Conservation (phyloP, 306 rosid genomes). For the Vigna trinervia region DNA sequence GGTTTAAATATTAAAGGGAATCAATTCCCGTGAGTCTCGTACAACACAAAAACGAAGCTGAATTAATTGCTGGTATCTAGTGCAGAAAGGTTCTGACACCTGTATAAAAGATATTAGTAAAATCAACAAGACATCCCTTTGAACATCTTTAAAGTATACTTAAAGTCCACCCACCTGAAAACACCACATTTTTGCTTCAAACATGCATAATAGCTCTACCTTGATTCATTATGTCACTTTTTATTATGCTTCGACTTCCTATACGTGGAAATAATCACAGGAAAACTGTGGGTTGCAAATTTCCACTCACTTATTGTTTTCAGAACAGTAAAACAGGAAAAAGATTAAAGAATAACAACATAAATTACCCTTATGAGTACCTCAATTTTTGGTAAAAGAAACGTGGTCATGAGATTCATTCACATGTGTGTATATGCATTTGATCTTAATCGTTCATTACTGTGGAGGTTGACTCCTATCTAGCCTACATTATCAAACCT, state of each 20-base stretch:
- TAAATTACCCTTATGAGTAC: conserved; percentile 20
- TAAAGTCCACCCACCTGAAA: conserved; percentile 38
- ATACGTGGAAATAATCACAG: conserved; percentile 4
- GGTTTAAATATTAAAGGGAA: conserved; percentile 48
- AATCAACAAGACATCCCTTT: conserved; percentile 34
- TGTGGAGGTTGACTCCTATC: neutral
- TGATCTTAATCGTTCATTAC: conserved; percentile 4
- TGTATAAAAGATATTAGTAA: conserved; percentile 29
- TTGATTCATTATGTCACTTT: conserved; percentile 26
- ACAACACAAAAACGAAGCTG: conserved; percentile 43
- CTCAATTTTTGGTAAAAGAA: conserved; percentile 2
- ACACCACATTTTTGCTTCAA: conserved; percentile 34
- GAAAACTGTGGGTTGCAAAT: neutral
- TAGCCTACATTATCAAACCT: neutral
- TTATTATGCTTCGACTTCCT: conserved; percentile 10
- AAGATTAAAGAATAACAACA: neutral
- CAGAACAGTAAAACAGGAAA: neutral
- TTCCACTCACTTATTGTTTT: neutral
- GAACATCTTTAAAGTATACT: conserved; percentile 23
- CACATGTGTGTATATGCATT: conserved; percentile 41
- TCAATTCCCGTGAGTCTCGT: conserved; percentile 76
- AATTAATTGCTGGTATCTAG: conserved; percentile 29
- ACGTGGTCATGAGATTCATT: conserved; percentile 33
- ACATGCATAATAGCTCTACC: conserved; percentile 16
- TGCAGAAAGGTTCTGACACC: conserved; percentile 44